Evolutionary conservation across 768 basidiomycete genomes (phyloP).

Genomic region (Termitomyces sp.): DNA sequence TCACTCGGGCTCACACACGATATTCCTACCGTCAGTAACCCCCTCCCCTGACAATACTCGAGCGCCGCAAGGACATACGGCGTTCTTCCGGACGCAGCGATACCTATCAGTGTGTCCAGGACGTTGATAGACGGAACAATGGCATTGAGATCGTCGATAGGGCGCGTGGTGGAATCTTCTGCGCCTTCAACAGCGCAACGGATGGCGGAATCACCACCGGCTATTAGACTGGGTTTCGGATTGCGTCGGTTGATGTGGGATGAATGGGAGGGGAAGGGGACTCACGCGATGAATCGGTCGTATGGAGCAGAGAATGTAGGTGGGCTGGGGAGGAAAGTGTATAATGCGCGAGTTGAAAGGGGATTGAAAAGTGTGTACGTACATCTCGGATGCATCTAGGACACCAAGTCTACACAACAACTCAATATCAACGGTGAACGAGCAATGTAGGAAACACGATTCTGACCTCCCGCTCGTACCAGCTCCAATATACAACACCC

Average conservation of each 20-base stretch:
- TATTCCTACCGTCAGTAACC: slow-evolving; percentile 26
- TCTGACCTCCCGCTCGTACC: slow-evolving; percentile 31
- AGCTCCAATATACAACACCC: slow-evolving; percentile 32
- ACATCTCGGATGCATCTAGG: slow-evolving; percentile 29
- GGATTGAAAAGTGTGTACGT: background rate
- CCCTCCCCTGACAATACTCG: slow-evolving; percentile 18
- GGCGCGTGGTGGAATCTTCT: slow-evolving; percentile 26
- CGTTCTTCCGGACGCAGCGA: slow-evolving; percentile 30
- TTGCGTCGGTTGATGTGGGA: background rate
- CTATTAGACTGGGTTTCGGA: slow-evolving; percentile 14
- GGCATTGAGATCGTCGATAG: slow-evolving; percentile 21
- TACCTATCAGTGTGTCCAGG: slow-evolving; percentile 29
- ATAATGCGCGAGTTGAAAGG: background rate
- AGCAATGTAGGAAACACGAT: background rate
- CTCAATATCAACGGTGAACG: background rate
- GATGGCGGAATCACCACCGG: slow-evolving; percentile 27
- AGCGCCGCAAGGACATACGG: slow-evolving; percentile 32
- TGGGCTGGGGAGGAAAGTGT: slow-evolving; percentile 12
- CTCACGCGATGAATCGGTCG: slow-evolving; percentile 22
- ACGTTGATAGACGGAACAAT: slow-evolving; percentile 19
- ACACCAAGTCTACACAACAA: slow-evolving; percentile 23
- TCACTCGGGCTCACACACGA: slow-evolving; percentile 24
- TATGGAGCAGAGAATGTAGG: slow-evolving; percentile 24
- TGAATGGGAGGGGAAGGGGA: background rate
- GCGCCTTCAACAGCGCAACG: slow-evolving; percentile 27